These are phyloP conservation scores for Salix brachista DNA, from an alignment of 345 rosid genomes.

Conservation along the genomic window DNA sequence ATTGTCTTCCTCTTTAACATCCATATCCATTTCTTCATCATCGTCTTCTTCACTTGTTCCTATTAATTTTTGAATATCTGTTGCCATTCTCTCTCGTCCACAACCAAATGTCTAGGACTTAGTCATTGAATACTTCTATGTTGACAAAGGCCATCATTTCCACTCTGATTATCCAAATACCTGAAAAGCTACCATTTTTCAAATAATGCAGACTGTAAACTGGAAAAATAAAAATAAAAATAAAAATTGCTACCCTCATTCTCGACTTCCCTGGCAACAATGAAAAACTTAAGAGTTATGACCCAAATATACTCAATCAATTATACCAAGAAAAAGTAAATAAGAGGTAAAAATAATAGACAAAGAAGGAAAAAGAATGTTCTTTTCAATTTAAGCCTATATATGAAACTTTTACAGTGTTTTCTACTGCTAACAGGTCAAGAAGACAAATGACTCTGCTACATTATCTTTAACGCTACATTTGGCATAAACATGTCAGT, in stretches of 20 bases:
- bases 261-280: conserved; percentile 20
- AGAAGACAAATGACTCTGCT: background rate
- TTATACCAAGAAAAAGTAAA: background rate
- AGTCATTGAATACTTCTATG: conserved; percentile 11
- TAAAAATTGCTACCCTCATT: conserved; percentile 1
- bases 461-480: background rate
- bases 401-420: background rate
- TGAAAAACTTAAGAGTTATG: conserved; percentile 12
- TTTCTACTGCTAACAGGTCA: background rate
- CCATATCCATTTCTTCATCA: conserved; percentile 88
- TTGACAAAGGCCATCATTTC: conserved; percentile 23
- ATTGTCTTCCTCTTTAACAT: conserved; percentile 83
- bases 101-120: conserved; percentile 19
- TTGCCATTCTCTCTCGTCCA: conserved; percentile 49
- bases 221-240: background rate
- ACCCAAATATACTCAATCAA: background rate
- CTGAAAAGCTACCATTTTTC: conserved; percentile 16
- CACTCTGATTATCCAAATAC: background rate
- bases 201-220: conserved; percentile 13
- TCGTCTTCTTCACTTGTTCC: conserved; percentile 86
- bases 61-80: conserved; percentile 71
- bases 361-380: background rate
- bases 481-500: background rate
- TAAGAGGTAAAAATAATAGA: conserved; percentile 1
- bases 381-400: background rate